Base-by-base conservation (phyloP, 257 asterid genomes). In the Lycium ferocissimum region DNA sequence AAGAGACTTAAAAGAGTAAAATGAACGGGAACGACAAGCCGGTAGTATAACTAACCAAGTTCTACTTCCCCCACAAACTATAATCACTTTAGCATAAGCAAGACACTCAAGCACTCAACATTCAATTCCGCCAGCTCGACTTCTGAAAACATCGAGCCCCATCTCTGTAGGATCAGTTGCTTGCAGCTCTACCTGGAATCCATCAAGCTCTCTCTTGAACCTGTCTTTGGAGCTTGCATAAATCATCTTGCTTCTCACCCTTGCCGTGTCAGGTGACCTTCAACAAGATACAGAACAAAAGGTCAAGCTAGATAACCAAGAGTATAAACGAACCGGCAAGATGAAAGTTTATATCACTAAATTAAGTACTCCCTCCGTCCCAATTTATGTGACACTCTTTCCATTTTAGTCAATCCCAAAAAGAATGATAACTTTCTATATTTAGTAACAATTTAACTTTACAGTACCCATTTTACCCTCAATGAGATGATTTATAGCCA, bases 221-320 rank as follows among this genome's bases (percentile, higher is more conserved):
- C 89, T 88, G 87, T 88, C 90, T 83, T 88, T 88, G 75, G 90
- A 86, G 83, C 90, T 88, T 18, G 90, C 90, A 67, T 88, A 88
- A 83, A 88, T 88, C 90, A 88, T 88, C 87, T 86, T 88, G 89
- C 84, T 88, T 83, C 90, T 86, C 81, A 88, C 89, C 53, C 67
- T 88, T 57, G 90, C 83, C 0, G 89, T 56, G 75, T 88, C 90
- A 57, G 90, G 90, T 1, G 89, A 86, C 90, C 90, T 88, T 88
- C 81, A 87, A 79, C 63, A 58, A 38, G 51, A 54, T 10, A 70
- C 22, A 54, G 10, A 37, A 33, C 22, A 76, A 43, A 56, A 70
- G 47, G 75, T 11, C n/a, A 26, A 11, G 37, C 72, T 67, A 67
- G 37, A 51, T 38, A 26, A 26, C 61, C 38, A 43, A 35, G 35